A percentile compares a stretch with the other conserved stretches of the same genome.
phyloP scores from a whole-genome alignment of 1,284 basidiomycete species.

The Golubevia pallescens region DNA sequence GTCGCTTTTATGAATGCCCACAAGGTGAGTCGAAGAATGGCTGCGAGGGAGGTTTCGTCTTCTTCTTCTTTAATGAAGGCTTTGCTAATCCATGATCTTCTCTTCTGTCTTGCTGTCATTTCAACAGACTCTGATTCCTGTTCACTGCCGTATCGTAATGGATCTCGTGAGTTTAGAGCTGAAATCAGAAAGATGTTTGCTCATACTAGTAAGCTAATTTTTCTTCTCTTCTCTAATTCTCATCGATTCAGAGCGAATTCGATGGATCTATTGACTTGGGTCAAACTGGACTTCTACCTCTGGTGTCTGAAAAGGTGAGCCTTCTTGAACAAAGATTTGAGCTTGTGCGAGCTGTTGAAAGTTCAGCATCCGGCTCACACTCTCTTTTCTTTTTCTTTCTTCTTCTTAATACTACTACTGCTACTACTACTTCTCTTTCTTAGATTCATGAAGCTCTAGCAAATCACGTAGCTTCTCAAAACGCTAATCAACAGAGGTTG shows the following conservation, averaged over 20 bases:
- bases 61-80: no score
- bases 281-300: constrained; percentile 58
- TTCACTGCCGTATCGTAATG: constrained; percentile 57
- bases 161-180: constrained; percentile 39
- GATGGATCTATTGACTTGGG: constrained; percentile 60
- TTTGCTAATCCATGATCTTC: no score
- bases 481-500: constrained; percentile 44
- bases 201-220: not conserved
- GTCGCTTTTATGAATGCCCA: constrained; percentile 83
- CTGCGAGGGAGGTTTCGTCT: no score
- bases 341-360: no score
- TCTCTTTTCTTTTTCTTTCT: no score
- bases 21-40: constrained; percentile 19
- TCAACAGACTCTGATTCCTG: constrained; percentile 41
- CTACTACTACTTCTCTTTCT: no score
- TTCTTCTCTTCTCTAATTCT: not conserved
- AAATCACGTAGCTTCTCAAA: constrained; percentile 52
- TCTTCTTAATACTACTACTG: no score
- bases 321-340: no score
- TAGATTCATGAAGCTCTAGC: constrained; percentile 60
- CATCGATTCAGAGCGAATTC: constrained; percentile 53
- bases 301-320: constrained; percentile 45
- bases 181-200: no score
- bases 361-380: no score
- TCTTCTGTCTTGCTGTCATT: not conserved